A percentile compares a stretch with the other conserved stretches of the same genome.
Evolutionary conservation across 1,139 yeast genomes (phyloP).

Genomic region (Suhomyces kunorum): DNA sequence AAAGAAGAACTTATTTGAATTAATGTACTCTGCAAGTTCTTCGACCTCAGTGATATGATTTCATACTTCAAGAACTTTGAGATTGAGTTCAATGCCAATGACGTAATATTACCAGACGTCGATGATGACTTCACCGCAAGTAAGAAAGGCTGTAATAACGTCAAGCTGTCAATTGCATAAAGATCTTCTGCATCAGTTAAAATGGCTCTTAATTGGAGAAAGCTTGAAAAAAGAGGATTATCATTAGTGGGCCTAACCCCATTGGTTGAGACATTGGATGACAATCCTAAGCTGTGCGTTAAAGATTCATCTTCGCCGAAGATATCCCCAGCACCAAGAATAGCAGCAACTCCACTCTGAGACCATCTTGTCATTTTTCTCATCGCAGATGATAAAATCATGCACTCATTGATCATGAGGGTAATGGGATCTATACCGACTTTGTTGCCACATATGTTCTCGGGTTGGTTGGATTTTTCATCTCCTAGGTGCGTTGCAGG

Average conservation of each 20-base stretch:
- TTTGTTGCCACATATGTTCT: slow-evolving; percentile 1
- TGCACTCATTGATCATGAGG: slow-evolving; percentile 85
- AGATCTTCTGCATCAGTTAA: slow-evolving; percentile 58
- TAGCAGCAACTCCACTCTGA: slow-evolving; percentile 86
- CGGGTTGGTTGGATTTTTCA: background rate
- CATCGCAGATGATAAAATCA: slow-evolving; percentile 86
- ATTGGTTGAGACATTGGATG: slow-evolving; percentile 21
- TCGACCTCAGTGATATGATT: slow-evolving; percentile 46
- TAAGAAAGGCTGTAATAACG: slow-evolving; percentile 82
- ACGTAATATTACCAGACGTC: slow-evolving; percentile 84
- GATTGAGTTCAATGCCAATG: slow-evolving; percentile 75
- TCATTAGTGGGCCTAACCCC: slow-evolving; percentile 31
- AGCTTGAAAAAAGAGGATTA: slow-evolving; percentile 75
- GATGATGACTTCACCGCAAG: slow-evolving; percentile 82
- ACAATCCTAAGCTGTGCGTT: slow-evolving; percentile 28
- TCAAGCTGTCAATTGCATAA: slow-evolving; percentile 64
- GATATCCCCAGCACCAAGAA: slow-evolving; percentile 61
- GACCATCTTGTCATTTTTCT: slow-evolving; percentile 81
- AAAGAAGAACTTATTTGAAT: slow-evolving; percentile 71
- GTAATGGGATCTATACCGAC: slow-evolving; percentile 75
- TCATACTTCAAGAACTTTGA: slow-evolving; percentile 70
- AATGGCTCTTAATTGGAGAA: slow-evolving; percentile 74
- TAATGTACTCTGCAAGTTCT: slow-evolving; percentile 51
- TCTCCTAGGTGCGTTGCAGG: background rate
- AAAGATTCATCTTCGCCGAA: slow-evolving; percentile 38